Evolutionary conservation across 305 asterid genomes (phyloP).

Genomic region (Fraxinus dipetala): DNA sequence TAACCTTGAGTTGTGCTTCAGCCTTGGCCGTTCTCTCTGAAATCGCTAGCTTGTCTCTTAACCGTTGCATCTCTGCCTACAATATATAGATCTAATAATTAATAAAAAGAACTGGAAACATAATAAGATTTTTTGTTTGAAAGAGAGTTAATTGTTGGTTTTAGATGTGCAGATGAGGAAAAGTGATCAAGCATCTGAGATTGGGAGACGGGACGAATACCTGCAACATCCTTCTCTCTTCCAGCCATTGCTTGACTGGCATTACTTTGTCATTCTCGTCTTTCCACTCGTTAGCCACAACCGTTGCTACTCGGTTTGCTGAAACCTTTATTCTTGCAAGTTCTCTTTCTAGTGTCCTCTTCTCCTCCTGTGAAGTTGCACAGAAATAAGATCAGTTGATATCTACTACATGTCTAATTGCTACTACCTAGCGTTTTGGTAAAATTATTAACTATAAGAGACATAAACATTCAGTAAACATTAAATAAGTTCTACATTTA

Average conservation of each 20-base stretch:
- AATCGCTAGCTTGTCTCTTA: conserved; percentile 64
- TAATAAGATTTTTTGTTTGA: not conserved
- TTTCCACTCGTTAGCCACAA: conserved; percentile 95
- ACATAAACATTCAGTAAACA: not conserved
- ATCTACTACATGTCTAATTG: not conserved
- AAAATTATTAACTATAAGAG: not conserved
- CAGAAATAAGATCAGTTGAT: conserved; percentile 18
- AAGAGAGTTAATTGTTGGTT: not conserved
- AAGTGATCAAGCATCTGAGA: not conserved
- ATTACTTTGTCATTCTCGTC: conserved; percentile 86
- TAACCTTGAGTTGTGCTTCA: conserved; percentile 80
- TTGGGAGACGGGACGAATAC: conserved; percentile 25
- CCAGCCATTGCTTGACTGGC: conserved; percentile 97
- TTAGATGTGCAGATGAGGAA: not conserved
- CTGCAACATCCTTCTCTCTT: conserved; percentile 84
- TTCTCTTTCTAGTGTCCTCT: conserved; percentile 82
- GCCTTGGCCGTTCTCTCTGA: conserved; percentile 77
- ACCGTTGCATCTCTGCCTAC: conserved; percentile 83
- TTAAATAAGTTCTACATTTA: conserved; percentile 42
- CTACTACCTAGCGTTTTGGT: not conserved
- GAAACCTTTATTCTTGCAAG: conserved; percentile 83
- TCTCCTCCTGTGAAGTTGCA: conserved; percentile 62
- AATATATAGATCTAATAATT: conserved; percentile 13
- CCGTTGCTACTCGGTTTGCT: conserved; percentile 74
- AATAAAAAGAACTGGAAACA: conserved; percentile 6